phyloP scores from a whole-genome alignment of 164 flowering plant genomes.

The Vitis labrusca region DNA sequence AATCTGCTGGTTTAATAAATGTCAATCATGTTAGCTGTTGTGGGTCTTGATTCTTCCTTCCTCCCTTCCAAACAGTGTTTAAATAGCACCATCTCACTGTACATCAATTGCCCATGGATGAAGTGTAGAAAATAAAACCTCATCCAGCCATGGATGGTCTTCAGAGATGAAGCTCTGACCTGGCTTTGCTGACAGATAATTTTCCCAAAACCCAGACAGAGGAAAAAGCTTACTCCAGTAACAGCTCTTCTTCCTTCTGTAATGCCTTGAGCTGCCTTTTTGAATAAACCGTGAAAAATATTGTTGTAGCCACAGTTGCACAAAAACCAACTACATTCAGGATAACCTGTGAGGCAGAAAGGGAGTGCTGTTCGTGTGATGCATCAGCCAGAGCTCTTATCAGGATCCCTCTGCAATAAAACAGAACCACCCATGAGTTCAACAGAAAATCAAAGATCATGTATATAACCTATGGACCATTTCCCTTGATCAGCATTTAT shows the following conservation, averaged over 20 bases:
- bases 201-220: neutral
- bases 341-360: constrained; percentile 62
- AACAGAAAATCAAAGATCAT: neutral
- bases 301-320: constrained; percentile 53
- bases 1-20: neutral
- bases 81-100: neutral
- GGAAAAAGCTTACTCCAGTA: constrained; percentile 28
- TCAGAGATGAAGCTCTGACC: constrained; percentile 5
- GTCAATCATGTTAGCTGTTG: constrained; percentile 9
- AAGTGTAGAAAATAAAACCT: constrained; percentile 14
- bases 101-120: constrained; percentile 5
- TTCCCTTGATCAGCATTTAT: too few species aligned
- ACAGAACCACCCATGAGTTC: neutral
- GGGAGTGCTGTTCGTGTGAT: constrained; percentile 40
- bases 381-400: constrained; percentile 80
- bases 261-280: constrained; percentile 60
- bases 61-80: neutral
- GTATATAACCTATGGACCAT: too few species aligned
- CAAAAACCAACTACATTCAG: constrained; percentile 60
- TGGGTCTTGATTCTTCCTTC: constrained; percentile 1
- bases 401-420: constrained; percentile 69
- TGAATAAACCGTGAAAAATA: constrained; percentile 63
- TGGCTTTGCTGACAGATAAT: neutral
- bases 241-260: constrained; percentile 52
- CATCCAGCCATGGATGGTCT: constrained; percentile 14